Percentiles rank a stretch among this genome's conserved stretches.
Conservation (phyloP, 805 yeast species). For the Yamadazyma scolyti region DNA sequence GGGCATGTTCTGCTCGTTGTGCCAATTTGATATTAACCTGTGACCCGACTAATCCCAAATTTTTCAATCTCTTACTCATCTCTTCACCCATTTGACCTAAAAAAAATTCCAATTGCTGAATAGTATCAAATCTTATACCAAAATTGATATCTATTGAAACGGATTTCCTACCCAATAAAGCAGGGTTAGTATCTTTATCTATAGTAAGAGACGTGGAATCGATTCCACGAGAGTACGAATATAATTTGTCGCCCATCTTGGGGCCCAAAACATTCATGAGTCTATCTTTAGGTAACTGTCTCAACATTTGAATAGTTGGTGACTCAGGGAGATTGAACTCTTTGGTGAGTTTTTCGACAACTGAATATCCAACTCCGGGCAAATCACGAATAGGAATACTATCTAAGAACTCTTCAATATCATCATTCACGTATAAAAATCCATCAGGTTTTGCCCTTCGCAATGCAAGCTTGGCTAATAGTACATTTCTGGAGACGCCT, state of each 20-base stretch:
- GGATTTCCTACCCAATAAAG: conserved; percentile 57
- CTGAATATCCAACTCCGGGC: conserved; percentile 63
- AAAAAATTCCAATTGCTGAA: conserved; percentile 63
- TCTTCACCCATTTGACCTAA: conserved; percentile 57
- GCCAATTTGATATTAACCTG: conserved; percentile 65
- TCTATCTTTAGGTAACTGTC: conserved; percentile 23
- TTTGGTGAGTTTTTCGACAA: conserved; percentile 42
- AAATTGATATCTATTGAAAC: conserved; percentile 87
- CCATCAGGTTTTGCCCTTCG: conserved; percentile 82
- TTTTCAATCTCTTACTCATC: conserved; percentile 48
- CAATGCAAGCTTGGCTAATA: conserved; percentile 74
- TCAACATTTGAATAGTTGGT: conserved; percentile 38
- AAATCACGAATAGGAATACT: conserved; percentile 35
- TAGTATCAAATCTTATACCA: conserved; percentile 74
- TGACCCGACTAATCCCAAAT: conserved; percentile 48
- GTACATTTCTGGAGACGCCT: conserved; percentile 72
- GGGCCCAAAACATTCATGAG: conserved; percentile 56
- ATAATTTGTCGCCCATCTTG: conserved; percentile 66
- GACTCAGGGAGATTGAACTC: conserved; percentile 17
- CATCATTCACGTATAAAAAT: conserved; percentile 30
- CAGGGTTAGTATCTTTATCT: conserved; percentile 38
- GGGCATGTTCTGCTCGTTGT: conserved; percentile 61
- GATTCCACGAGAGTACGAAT: conserved; percentile 57
- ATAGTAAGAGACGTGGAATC: conserved; percentile 62
- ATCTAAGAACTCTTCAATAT: conserved; percentile 29